A percentile compares a stretch with the other conserved stretches of the same genome.
Conservation (phyloP, 331 rosid genomes). For the Ulmus americana region DNA sequence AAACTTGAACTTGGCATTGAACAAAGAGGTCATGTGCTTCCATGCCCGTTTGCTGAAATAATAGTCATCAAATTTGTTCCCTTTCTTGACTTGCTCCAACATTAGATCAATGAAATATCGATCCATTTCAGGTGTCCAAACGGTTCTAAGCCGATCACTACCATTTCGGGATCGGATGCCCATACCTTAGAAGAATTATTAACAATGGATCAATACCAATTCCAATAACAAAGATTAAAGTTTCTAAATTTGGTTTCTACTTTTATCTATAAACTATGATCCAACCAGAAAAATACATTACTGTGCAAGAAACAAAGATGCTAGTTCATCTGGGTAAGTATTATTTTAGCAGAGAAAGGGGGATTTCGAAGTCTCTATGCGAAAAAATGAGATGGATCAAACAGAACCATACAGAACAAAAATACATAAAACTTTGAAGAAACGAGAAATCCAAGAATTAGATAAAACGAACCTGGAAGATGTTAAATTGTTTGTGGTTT, state of each 20-base stretch:
- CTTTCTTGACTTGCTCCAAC: slow-evolving; percentile 54
- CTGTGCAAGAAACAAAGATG: neutral
- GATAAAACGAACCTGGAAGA: slow-evolving; percentile 29
- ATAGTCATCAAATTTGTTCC: slow-evolving; percentile 53
- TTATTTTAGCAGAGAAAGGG: neutral
- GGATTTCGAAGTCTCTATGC: neutral
- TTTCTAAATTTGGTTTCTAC: no score
- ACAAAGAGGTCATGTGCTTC: slow-evolving; percentile 55
- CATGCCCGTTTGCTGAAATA: slow-evolving; percentile 65
- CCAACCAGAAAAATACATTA: neutral
- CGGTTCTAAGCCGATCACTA: slow-evolving; percentile 55
- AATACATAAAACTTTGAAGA: neutral
- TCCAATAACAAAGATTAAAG: neutral
- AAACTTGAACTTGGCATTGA: slow-evolving; percentile 57
- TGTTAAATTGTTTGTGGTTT: neutral
- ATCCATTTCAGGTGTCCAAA: slow-evolving; percentile 82
- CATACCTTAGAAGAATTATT: slow-evolving; percentile 26
- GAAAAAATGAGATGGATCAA: neutral
- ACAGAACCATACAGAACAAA: neutral
- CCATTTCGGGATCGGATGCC: slow-evolving; percentile 35
- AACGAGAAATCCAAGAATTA: neutral
- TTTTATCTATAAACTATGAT: no score
- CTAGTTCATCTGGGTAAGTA: neutral
- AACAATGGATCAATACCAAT: slow-evolving; percentile 6
- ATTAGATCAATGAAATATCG: slow-evolving; percentile 60